Base-by-base conservation (phyloP, 768 basidiomycete genomes). In the Pisolithus sp. region DNA sequence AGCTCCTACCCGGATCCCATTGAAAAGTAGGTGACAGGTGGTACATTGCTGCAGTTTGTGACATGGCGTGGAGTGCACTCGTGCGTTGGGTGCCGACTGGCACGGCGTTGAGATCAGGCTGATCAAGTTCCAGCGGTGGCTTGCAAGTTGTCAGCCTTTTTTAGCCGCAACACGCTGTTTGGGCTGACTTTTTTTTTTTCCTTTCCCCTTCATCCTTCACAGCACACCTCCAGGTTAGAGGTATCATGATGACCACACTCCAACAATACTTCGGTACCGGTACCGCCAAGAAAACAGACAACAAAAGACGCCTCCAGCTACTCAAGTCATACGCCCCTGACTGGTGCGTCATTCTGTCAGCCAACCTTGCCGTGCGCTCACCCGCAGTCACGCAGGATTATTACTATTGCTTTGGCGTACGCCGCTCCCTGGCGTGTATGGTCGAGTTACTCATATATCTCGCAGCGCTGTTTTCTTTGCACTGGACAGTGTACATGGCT, bases 251-350 rank as follows among this genome's bases (percentile, higher is more conserved):
- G 67, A 53, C 51, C 13, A 38, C 53, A 12, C 52, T 52, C 23
- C 36, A 42, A 4, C 38, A 40, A 7, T 34, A 47, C 45, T 40
- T 50, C 31, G 38, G 15, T 24, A 58, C 49, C 45, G 41, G 43
- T 30, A 44, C 54, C 7, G 57, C 50, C 15, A 59, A 57, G 53
- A 58, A 23, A 56, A 62, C 53, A 0, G 57, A 68, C 50, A 59
- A 44, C 45, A 60, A 61, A 55, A 64, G 65, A 52, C 64, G 56
- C 10, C 65, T 71, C 53, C 70, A 73, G 52, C 66, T 88, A 9
- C 53, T 87, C 20, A 59, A 72, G 38, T 85, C 84, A 3, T 90
- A 91, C 68, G 76, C 79, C 21, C 85, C 86, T 0, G 89, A 91
- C 59, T 91, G 89, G 88, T 89, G 54, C 50, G 80, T 60, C 8